A percentile compares a stretch with the other conserved stretches of the same genome.
Evolutionary conservation across 257 asterid species (phyloP).

Genomic region (Lycium barbarum): DNA sequence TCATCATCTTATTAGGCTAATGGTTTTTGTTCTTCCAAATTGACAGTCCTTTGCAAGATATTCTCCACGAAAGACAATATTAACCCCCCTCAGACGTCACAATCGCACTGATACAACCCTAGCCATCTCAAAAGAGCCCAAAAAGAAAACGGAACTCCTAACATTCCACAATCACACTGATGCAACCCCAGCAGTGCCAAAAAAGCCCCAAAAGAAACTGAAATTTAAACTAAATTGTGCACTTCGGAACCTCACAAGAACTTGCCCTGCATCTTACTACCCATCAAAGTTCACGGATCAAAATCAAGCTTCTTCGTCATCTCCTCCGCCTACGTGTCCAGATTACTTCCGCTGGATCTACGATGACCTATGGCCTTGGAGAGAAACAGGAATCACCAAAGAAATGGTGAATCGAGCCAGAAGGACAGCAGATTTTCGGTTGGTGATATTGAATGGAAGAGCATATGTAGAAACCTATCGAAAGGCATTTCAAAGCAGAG

Average conservation of each 20-base stretch:
- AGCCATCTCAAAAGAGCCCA: constrained; percentile 24
- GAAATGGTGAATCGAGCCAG: constrained; percentile 44
- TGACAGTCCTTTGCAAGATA: constrained; percentile 51
- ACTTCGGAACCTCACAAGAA: constrained; percentile 23
- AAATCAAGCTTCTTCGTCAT: constrained; percentile 16
- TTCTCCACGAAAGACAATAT: constrained; percentile 43
- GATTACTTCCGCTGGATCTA: constrained; percentile 56
- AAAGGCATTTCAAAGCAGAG: constrained; percentile 49
- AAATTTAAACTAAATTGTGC: constrained; percentile 51
- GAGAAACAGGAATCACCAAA: constrained; percentile 50
- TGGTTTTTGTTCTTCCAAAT: background rate
- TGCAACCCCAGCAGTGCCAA: constrained; percentile 26
- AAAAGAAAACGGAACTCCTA: constrained; percentile 31
- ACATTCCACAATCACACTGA: constrained; percentile 28
- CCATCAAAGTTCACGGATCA: constrained; percentile 38
- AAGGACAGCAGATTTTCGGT: constrained; percentile 45
- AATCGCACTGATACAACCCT: constrained; percentile 20
- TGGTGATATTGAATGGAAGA: constrained; percentile 45
- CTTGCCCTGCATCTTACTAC: constrained; percentile 48
- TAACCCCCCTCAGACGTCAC: constrained; percentile 33
- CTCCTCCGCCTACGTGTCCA: constrained; percentile 36
- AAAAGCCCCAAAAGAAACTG: constrained; percentile 20
- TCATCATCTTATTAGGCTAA: constrained; percentile 16
- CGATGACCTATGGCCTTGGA: constrained; percentile 54
- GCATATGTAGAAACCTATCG: constrained; percentile 41